Evolutionary conservation across 108 stramenopile species (phyloP).

Genomic region (Skeletonema marinoi): DNA sequence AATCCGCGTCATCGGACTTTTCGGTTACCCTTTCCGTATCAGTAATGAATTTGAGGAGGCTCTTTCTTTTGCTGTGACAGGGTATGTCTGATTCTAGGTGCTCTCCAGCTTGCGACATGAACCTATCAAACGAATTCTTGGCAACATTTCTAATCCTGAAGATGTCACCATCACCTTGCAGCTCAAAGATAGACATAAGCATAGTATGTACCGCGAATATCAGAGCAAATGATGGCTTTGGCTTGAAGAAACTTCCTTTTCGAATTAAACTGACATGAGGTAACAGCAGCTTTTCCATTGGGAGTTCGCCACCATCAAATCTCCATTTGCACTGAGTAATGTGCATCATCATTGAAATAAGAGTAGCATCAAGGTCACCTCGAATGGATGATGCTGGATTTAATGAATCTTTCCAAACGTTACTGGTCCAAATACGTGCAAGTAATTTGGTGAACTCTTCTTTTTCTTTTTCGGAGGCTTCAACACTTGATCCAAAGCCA

Average conservation of each 20-base stretch:
- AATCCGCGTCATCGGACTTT: neutral
- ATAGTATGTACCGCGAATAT: neutral
- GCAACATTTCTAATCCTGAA: neutral
- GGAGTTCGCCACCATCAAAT: neutral
- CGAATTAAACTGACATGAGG: neutral
- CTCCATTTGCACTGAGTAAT: neutral
- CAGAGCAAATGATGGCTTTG: slow-evolving; percentile 8
- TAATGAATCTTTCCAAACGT: neutral
- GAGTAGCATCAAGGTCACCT: slow-evolving; percentile 3
- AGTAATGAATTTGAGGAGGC: neutral
- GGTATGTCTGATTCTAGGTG: neutral
- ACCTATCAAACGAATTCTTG: neutral
- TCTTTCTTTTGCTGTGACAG: neutral
- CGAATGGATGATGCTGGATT: neutral
- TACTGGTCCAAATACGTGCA: neutral
- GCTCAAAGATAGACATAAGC: slow-evolving; percentile 8
- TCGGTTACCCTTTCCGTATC: neutral
- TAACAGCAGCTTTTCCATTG: neutral
- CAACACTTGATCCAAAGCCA: neutral
- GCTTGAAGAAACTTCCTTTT: neutral
- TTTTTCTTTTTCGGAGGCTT: neutral
- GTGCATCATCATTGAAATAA: neutral
- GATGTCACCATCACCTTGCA: slow-evolving; percentile 8
- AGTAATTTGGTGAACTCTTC: neutral
- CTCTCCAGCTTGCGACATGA: neutral